Conservation (phyloP, 192 early-diverging fungal genomes). For the Backusella morwellensis region DNA sequence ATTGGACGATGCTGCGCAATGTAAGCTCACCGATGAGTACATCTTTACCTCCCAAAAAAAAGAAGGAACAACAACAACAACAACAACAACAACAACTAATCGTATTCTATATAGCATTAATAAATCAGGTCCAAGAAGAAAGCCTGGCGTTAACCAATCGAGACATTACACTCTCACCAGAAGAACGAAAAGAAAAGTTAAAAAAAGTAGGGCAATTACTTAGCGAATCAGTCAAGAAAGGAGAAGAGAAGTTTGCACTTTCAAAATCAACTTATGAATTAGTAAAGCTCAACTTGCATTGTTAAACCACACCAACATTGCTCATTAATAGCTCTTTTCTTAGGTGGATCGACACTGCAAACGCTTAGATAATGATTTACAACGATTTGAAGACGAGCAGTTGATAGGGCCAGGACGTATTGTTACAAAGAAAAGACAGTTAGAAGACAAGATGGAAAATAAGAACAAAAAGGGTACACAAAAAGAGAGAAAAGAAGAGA, state of each 20-base stretch:
- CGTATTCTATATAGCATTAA: constrained; percentile 47
- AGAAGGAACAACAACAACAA: not conserved
- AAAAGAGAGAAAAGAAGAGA: constrained; percentile 1
- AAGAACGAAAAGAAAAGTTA: constrained; percentile 52
- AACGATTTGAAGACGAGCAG: constrained; percentile 90
- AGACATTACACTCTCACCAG: constrained; percentile 40
- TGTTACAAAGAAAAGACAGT: constrained; percentile 3
- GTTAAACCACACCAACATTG: not conserved
- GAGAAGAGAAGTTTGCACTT: constrained; percentile 93
- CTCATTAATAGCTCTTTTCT: not conserved
- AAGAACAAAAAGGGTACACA: constrained; percentile 20
- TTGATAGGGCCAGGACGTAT: constrained; percentile 58
- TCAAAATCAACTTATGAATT: constrained; percentile 92
- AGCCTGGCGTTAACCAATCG: constrained; percentile 60
- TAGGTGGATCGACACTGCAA: constrained; percentile 88
- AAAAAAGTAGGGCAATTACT: constrained; percentile 54
- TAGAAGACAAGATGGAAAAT: constrained; percentile 26
- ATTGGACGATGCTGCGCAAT: constrained; percentile 72
- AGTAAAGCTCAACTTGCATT: constrained; percentile 41
- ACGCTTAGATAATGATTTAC: constrained; percentile 88
- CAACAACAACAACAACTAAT: not conserved
- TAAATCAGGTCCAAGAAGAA: constrained; percentile 58
- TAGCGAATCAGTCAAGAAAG: constrained; percentile 75
- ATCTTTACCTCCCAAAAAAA: not conserved
- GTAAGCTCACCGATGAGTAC: constrained; percentile 25